Conservation (phyloP, 352 stramenopile genomes). For the Phytopythium litorale region DNA sequence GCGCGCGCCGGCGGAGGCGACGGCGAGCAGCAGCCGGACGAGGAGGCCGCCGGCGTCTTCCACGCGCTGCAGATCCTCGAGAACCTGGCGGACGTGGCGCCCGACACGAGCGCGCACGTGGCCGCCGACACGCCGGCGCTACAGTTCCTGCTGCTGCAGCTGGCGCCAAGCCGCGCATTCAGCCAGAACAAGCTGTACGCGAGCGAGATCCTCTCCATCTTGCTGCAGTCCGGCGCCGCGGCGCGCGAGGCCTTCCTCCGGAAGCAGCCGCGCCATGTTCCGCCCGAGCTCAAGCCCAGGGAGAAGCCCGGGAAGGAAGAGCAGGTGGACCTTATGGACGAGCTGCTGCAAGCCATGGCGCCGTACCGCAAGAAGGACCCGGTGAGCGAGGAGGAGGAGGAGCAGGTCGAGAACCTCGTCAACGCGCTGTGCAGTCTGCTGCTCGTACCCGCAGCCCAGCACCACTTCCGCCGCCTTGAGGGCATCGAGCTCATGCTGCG, state of each 20-base stretch:
- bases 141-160: slow-evolving; percentile 50
- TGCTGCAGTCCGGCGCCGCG: slow-evolving; percentile 58
- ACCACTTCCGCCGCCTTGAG: slow-evolving; percentile 68
- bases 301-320: slow-evolving; percentile 6
- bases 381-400: slow-evolving; percentile 75
- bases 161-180: slow-evolving; percentile 31
- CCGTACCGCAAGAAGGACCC: slow-evolving; percentile 88
- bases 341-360: slow-evolving; percentile 86
- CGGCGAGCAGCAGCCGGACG: slow-evolving; percentile 48
- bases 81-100: slow-evolving; percentile 64
- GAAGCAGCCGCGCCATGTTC: slow-evolving; percentile 6
- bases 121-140: slow-evolving; percentile 47
- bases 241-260: slow-evolving; percentile 42
- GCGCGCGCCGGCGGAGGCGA: slow-evolving; percentile 8
- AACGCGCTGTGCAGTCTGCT: slow-evolving; percentile 84
- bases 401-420: slow-evolving; percentile 93
- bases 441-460: slow-evolving; percentile 36
- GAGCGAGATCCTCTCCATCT: slow-evolving; percentile 83
- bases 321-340: slow-evolving; percentile 84
- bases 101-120: slow-evolving; percentile 39
- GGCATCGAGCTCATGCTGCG: slow-evolving; percentile 92
- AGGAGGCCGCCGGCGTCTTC: slow-evolving; percentile 48
- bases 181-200: slow-evolving; percentile 82
- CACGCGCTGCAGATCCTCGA: slow-evolving; percentile 81
- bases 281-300: background rate